Base-by-base conservation (phyloP, 345 rosid genomes). In the Linum lewisii region DNA sequence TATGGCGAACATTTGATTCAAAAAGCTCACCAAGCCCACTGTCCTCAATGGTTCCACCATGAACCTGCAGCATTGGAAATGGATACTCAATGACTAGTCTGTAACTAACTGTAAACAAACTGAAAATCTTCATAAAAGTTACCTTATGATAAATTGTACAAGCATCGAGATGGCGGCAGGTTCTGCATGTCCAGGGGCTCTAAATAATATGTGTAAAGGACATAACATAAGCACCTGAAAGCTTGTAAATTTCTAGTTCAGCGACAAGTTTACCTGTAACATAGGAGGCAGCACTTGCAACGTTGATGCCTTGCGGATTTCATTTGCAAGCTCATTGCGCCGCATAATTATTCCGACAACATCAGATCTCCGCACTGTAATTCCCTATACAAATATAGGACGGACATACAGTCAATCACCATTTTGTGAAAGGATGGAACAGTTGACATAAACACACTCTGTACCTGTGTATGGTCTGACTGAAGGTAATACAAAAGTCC, bases 121-220 rank as follows among this genome's bases (percentile, higher is more conserved):
- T 19, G 0, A 5, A 0, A 21, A 18, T 58, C 29, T 55, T 38
- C 21, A n/a, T 11, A 69, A 71, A 60, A 45, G 14, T 59, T 83
- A 93, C 99, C 95, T 89, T 89, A 64, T 93, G 99, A 79, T 86
- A 87, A 64, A 89, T 73, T 57, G 89, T 81, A 73, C 99, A 93
- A 45, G 69, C 84, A 72, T 81, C 85, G 69, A 93, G 79, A 81
- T 89, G 99, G 51, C 94, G 95, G 69, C 99, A 93, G 65, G 83
- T 65, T 69, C 75, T 85, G 79, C 99, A 93, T 69, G 82, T 78
- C 70, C 75, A 83, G 62, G 82, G 94, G 77, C 78, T 81, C 99
- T 93, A 75, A 36, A 73, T 61, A 32, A n/a, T 9, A 52, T 21
- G 15, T 52, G 24, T 6, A 49, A 58, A 72, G 57, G 57, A 65